Conservation (phyloP, 805 yeast species). For the Blastobotrys chiropterorum region DNA sequence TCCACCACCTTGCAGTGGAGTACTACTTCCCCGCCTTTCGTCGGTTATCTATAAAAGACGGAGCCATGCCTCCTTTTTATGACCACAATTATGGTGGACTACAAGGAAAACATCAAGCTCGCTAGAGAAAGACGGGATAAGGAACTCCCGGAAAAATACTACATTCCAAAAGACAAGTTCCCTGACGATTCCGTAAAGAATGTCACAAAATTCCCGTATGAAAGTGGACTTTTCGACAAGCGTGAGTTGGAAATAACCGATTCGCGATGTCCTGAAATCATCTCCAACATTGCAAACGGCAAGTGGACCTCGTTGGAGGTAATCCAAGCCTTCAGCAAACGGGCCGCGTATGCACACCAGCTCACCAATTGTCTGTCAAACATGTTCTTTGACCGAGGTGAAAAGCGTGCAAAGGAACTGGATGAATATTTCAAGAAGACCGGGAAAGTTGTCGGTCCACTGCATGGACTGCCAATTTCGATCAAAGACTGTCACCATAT, state of each 20-base stretch:
- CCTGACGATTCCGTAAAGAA: conserved; percentile 19
- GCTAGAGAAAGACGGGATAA: conserved; percentile 15
- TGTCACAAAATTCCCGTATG: conserved; percentile 20
- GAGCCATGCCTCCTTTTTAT: too few species aligned
- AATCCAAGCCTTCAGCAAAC: conserved; percentile 48
- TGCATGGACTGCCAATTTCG: conserved; percentile 60
- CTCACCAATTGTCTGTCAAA: conserved; percentile 33
- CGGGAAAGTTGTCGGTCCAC: conserved; percentile 50
- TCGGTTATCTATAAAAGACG: too few species aligned
- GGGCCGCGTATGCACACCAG: conserved; percentile 56
- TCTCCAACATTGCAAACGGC: conserved; percentile 22
- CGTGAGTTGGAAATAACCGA: conserved; percentile 25
- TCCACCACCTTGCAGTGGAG: too few species aligned
- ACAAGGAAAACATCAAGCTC: not conserved
- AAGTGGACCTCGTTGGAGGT: conserved; percentile 41
- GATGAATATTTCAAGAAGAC: conserved; percentile 43
- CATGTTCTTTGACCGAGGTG: conserved; percentile 49
- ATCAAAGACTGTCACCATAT: conserved; percentile 24
- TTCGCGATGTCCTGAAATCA: conserved; percentile 19
- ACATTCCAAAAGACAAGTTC: conserved; percentile 18
- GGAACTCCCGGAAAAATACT: conserved; percentile 19
- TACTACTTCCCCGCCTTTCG: not conserved
- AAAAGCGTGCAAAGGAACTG: conserved; percentile 46
- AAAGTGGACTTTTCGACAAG: conserved; percentile 18
- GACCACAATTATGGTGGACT: not conserved